Base-by-base conservation (phyloP, 148 eudicot genomes). In the Cornus florida region DNA sequence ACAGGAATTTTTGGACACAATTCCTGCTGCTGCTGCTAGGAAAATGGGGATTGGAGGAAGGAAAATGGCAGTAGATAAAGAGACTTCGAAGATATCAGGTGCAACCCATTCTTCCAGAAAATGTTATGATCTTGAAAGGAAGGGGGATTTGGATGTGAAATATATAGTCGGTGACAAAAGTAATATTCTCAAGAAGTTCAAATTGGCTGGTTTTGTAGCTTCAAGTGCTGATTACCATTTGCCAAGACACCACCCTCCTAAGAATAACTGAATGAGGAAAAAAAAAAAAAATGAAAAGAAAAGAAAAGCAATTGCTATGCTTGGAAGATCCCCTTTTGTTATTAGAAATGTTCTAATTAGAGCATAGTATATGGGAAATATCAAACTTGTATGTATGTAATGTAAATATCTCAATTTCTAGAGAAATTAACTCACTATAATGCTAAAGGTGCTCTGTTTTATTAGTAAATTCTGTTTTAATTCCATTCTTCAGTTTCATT, bases 241-340 rank as follows among this genome's bases (percentile, higher is more conserved):
- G 33, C 85, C 86, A 66, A 86, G 64, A 73, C 81, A 80, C n/a
- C 87, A 87, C 80, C 88, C 90, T 86, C 81, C 89, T 80, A 86
- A 77, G 80, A 85, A 85, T 79, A 87, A 87, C 76, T 88, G 71
- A 82, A 35, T 68, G 57, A 78, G 65, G 6, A 3, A 33, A 33
- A 33, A 33, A 33, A 3, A 3, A 3, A 33, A 33, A 33, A 33
- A 33, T 33, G 35, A 33, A 33, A 33, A 33, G 35, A 33, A 33
- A 33, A 33, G 3, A 33, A 33, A n/a, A n/a, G n/a, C n/a, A n/a
- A n/a, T n/a, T n/a, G 35, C 35, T 33, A 1, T 33, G 35, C 35
- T 33, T n/a, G n/a, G n/a, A n/a, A n/a, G n/a, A n/a, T n/a, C n/a
- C n/a, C n/a, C n/a, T n/a, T n/a, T n/a, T n/a, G n/a, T n/a, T 33